Base-by-base conservation (phyloP, 345 rosid species). In the Eucalyptus camaldulensis region DNA sequence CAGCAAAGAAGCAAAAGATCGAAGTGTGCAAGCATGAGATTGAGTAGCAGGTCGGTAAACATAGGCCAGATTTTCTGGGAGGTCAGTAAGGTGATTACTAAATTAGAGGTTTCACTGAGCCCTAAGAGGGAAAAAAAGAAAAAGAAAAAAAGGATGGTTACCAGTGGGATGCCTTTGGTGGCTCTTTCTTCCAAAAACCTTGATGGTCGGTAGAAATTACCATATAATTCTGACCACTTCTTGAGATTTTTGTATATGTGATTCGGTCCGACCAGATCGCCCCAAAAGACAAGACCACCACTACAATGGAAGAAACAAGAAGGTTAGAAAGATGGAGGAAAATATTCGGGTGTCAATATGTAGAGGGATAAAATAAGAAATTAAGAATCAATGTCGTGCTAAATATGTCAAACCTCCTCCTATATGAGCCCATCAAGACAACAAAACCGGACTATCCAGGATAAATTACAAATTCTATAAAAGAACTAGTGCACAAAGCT, bases 211-310 rank as follows among this genome's bases (percentile, higher is more conserved):
- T 88, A 98, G 93, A 96, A 95, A 58, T 90, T 67, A 12, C 99
- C 99, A 80, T 97, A 95, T 49, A 90, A 72, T 90, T 93, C 92
- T 3, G 97, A 95, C 95, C 98, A 95, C 88, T 88, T 95, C 93
- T 94, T 96, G 65, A 98, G 95, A 89, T 94, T 94, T 85, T 90
- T 83, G 90, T 93, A 96, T 43, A 97, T 83, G 90, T 95, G 95
- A 85, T 92, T 92, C 2, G 97, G 90, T 58, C 99, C 98, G 14
- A 95, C 95, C 0, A 87, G 40, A 89, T 98, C 99, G 5, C 96
- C 99, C 99, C 99, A 97, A 86, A 97, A 98, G n/a, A 98, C 90
- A 47, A 98, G 86, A 87, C 99, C 99, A 13, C 99, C 99, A 19
- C 99, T 98, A 95, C 92, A 88, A 90, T 45, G 87, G 27, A 89